Percentiles rank a stretch among this genome's conserved stretches.
Evolutionary conservation across 768 basidiomycete species (phyloP).

Genomic region (Psilocybe subaeruginosa): DNA sequence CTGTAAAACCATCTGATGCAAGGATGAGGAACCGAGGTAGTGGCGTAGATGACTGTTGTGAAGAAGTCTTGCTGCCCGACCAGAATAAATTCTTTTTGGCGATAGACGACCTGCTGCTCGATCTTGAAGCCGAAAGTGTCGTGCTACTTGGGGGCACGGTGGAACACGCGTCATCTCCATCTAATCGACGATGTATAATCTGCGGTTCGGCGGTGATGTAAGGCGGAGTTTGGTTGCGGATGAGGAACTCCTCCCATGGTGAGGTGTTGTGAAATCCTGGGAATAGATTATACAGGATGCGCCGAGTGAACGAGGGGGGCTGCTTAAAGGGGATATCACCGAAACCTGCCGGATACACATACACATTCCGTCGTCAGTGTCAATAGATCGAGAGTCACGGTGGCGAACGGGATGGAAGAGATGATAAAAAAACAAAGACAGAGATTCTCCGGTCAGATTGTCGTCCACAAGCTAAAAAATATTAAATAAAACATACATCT

Average conservation of each 20-base stretch:
- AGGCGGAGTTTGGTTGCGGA: constrained; percentile 64
- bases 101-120: constrained; percentile 13
- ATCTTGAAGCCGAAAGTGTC: constrained; percentile 8
- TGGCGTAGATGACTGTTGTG: constrained; percentile 10
- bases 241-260: constrained; percentile 69
- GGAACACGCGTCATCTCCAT: constrained; percentile 19
- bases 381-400: constrained; percentile 1
- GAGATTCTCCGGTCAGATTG: constrained; percentile 9
- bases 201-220: constrained; percentile 71
- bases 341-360: constrained; percentile 46
- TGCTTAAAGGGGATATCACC: constrained; percentile 78
- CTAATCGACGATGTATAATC: constrained; percentile 57
- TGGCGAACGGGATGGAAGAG: constrained; percentile 10
- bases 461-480: constrained; percentile 18
- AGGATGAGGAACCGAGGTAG: constrained; percentile 59
- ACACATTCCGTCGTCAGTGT: constrained; percentile 17
- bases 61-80: constrained; percentile 10
- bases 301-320: constrained; percentile 67
- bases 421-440: constrained; percentile 10
- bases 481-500: constrained; percentile 54
- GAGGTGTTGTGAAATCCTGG: constrained; percentile 64
- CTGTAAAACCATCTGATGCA: constrained; percentile 69
- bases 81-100: constrained; percentile 16
- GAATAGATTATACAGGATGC: constrained; percentile 66
- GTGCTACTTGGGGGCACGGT: constrained; percentile 2